Evolutionary conservation across 805 yeast genomes (phyloP).

Genomic region (Teunomyces kruisii): DNA sequence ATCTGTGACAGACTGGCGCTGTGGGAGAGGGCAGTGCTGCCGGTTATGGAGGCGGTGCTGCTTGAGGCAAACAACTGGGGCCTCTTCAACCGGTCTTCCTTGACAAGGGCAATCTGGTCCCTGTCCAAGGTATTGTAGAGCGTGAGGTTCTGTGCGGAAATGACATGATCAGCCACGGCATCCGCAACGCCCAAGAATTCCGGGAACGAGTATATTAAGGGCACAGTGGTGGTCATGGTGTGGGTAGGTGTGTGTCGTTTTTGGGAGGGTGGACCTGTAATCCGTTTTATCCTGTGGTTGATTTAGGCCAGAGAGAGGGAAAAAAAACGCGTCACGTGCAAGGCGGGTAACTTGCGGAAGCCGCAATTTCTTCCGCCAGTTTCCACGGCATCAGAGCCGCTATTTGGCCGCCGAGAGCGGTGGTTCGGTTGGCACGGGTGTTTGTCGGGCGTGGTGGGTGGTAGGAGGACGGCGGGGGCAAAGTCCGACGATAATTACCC

Average conservation of each 20-base stretch:
- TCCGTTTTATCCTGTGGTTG: conserved; percentile 2
- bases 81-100: conserved; percentile 22
- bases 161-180: conserved; percentile 94
- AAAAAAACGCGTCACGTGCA: conserved; percentile 1
- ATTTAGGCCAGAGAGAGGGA: not conserved
- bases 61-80: conserved; percentile 16
- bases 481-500: conserved; percentile 1
- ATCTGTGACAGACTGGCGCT: conserved; percentile 3
- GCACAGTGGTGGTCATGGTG: conserved; percentile 89
- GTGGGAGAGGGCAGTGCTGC: not conserved
- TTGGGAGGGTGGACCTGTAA: not conserved
- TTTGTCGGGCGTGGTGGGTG: not conserved
- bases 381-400: no score
- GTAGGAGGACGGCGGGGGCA: not conserved
- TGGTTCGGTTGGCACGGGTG: not conserved
- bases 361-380: no score
- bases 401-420: not conserved
- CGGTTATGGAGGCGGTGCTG: conserved; percentile 11
- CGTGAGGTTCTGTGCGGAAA: conserved; percentile 80
- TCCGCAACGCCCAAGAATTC: conserved; percentile 90
- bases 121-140: conserved; percentile 45
- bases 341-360: not conserved
- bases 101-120: conserved; percentile 29
- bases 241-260: not conserved
- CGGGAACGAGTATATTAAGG: conserved; percentile 89